Conservation (phyloP, 169 alveolate species). For the Cryptosporidium ubiquitum region DNA sequence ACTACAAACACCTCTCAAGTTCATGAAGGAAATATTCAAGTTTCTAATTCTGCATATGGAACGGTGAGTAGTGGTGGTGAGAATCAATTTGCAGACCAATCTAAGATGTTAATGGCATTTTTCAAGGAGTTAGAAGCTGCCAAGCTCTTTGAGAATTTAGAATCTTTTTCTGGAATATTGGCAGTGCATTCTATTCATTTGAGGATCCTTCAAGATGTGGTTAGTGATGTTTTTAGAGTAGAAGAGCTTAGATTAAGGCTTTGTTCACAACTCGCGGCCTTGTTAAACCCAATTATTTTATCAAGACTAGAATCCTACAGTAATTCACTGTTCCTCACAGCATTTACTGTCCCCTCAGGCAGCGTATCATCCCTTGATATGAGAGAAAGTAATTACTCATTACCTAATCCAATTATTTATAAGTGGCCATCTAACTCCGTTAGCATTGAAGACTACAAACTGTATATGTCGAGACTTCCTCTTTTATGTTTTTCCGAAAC, state of each 20-base stretch:
- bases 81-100: not conserved
- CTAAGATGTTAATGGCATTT: conserved; percentile 39
- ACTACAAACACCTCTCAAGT: not conserved
- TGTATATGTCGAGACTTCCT: conserved; percentile 46
- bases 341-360: conserved; percentile 54
- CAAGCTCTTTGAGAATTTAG: conserved; percentile 53
- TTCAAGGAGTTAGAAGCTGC: conserved; percentile 72
- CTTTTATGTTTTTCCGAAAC: conserved; percentile 58
- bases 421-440: conserved; percentile 61
- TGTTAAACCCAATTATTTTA: conserved; percentile 55
- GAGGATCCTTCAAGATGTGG: conserved; percentile 51
- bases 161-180: conserved; percentile 49
- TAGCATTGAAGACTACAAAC: conserved; percentile 39
- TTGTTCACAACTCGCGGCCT: conserved; percentile 64
- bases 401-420: conserved; percentile 57
- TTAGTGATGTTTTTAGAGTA: conserved; percentile 29
- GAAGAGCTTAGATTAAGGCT: conserved; percentile 67
- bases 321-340: conserved; percentile 49
- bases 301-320: conserved; percentile 47
- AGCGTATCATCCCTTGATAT: not conserved
- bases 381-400: not conserved
- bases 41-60: not conserved
- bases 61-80: not conserved
- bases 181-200: conserved; percentile 61
- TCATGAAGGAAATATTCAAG: not conserved